Conservation (phyloP, 192 early-diverging fungal species). For the Linderina pennispora region DNA sequence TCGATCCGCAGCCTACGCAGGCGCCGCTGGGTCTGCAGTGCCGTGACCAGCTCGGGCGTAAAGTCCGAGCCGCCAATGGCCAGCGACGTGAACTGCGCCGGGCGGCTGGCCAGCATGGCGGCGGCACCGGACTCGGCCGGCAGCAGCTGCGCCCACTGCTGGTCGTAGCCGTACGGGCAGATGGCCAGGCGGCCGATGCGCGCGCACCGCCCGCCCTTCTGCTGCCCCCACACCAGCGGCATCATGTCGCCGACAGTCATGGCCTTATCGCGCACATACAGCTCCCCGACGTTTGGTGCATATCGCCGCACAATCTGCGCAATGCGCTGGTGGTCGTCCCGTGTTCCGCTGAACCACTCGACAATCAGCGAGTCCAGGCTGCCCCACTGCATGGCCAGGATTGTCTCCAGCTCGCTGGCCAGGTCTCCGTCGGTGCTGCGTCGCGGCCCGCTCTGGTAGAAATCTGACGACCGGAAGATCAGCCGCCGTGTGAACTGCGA, state of each 20-base stretch:
- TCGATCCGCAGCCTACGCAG: constrained; percentile 16
- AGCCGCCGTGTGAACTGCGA: constrained; percentile 18
- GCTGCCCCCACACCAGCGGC: constrained; percentile 3
- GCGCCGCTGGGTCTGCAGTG: constrained; percentile 22
- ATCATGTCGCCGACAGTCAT: constrained; percentile 8
- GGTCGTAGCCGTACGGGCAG: constrained; percentile 37
- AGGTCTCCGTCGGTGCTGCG: constrained; percentile 3
- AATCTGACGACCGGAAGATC: constrained; percentile 34
- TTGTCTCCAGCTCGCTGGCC: constrained; percentile 21
- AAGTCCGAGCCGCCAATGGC: constrained; percentile 29
- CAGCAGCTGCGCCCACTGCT: constrained; percentile 30
- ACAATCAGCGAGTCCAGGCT: constrained; percentile 21
- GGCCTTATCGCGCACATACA: constrained; percentile 33
- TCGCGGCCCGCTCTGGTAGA: constrained; percentile 12
- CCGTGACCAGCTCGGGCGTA: constrained; percentile 21
- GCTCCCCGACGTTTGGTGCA: constrained; percentile 17
- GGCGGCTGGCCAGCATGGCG: constrained; percentile 8
- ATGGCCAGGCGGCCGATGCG: constrained; percentile 18
- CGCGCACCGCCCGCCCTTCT: not conserved
- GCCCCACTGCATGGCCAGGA: constrained; percentile 28
- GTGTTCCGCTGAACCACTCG: constrained; percentile 32
- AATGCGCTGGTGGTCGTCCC: constrained; percentile 18
- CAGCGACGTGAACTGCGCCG: constrained; percentile 19
- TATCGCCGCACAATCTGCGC: constrained; percentile 13
- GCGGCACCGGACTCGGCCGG: constrained; percentile 22